Evolutionary conservation across 306 rosid genomes (phyloP).

Genomic region (Argentina anserina): DNA sequence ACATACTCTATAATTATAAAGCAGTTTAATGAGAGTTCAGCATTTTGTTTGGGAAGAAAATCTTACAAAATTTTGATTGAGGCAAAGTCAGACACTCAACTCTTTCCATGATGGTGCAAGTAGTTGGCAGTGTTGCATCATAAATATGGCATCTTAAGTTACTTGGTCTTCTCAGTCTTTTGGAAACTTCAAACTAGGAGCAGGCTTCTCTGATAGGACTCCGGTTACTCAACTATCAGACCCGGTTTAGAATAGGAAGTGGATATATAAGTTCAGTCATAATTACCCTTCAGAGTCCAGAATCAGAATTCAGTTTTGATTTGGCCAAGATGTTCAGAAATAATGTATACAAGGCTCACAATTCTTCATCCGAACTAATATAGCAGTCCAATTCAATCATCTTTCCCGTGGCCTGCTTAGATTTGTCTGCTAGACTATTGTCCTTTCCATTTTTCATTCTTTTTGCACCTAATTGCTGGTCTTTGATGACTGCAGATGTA

Average conservation of each 20-base stretch:
- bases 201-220: background rate
- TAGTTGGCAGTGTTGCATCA: background rate
- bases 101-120: background rate
- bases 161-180: background rate
- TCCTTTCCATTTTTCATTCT: constrained; percentile 41
- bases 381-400: constrained; percentile 62
- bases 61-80: constrained; percentile 13
- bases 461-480: constrained; percentile 43
- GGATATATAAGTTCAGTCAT: background rate
- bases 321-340: constrained; percentile 3
- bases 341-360: constrained; percentile 27
- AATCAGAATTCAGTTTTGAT: background rate
- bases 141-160: too few relatives aligned
- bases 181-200: background rate
- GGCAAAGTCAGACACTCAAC: constrained; percentile 12
- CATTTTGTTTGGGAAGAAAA: constrained; percentile 9
- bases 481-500: constrained; percentile 31
- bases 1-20: background rate
- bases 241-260: background rate
- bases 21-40: background rate
- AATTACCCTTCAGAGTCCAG: background rate
- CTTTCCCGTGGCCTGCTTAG: constrained; percentile 41
- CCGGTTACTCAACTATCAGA: background rate
- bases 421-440: constrained; percentile 35
- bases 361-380: constrained; percentile 78